phyloP scores from a whole-genome alignment of 495 filamentous ascomycete species.

The Usnea hakonensis region DNA sequence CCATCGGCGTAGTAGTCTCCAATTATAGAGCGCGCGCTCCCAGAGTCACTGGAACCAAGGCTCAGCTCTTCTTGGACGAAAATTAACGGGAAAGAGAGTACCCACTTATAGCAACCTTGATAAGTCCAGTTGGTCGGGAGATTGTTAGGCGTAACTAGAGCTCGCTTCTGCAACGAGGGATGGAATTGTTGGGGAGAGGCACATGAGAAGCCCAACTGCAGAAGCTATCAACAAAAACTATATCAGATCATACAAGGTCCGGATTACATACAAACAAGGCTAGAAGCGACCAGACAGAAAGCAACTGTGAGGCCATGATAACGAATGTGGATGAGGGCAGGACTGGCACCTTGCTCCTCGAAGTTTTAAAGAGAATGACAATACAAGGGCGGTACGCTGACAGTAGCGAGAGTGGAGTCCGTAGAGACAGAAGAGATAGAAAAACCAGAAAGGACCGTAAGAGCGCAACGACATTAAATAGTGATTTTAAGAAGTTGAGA shows the following conservation, averaged over 20 bases:
- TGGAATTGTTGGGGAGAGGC: background rate
- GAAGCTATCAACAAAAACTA: background rate
- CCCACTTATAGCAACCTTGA: background rate
- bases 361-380: background rate
- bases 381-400: too few species aligned
- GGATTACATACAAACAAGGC: background rate
- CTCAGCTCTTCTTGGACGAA: background rate
- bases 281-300: background rate
- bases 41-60: background rate
- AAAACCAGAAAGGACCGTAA: too few species aligned
- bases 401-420: too few species aligned
- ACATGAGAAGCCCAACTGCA: background rate
- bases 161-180: background rate
- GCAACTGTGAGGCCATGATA: background rate
- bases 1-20: slow-evolving; percentile 32
- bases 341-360: background rate
- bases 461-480: too few species aligned
- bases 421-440: too few species aligned
- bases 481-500: too few species aligned
- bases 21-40: background rate
- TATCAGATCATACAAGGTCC: background rate
- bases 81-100: background rate
- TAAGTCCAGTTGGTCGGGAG: background rate
- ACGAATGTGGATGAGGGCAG: background rate
- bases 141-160: background rate